Evolutionary conservation across 306 rosid genomes (phyloP), one percentile per base, ranked within the genome.

Genomic region (Dryas alaskensis): DNA sequence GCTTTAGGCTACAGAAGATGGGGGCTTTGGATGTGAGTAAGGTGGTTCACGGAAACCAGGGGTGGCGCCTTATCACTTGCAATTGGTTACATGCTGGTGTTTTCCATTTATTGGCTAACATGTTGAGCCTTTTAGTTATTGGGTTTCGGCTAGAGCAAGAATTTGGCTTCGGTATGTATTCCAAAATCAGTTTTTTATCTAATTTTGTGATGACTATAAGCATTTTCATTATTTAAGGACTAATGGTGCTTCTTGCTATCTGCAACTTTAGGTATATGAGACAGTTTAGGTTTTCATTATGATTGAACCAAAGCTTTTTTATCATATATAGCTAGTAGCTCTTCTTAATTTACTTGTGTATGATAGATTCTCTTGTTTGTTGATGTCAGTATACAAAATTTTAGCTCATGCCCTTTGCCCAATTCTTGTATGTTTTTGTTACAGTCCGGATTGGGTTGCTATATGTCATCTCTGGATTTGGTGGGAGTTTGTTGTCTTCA

Each of bases 141-240:
- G 98, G 98, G 70, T 88, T 89, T 69, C 96, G 98, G 74, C 96
- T 94, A 27, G 98, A 94, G 85, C 98, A 88, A 84, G 98, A 94
- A 81, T 94, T 94, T 63, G 98, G 97, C 39, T 94, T 94, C 62
- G 84, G 98, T 94, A 89, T 65, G 93, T 81, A 48, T 79, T 44
- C 19, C 0, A 8, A 25, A 73, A 12, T 69, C 47, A 14, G 65
- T 75, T 49, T 63, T 22, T 62, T 55, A 3, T 9, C 4, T 0
- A 44, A 3, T 7, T 42, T 22, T 10, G 39, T 58, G 67, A 59
- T 58, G 27, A 49, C 48, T 72, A 55, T 10, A 47, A 5, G 19
- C 63, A 22, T 59, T 22, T 13, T 42, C 43, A 4, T 65, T 4
- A 4, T 55, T 51, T 37, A 4, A 16, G 40, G 12, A 4, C 2